These are phyloP conservation scores for Hypericum perforatum DNA, from an alignment of 345 rosid genomes.

Conservation along the genomic window DNA sequence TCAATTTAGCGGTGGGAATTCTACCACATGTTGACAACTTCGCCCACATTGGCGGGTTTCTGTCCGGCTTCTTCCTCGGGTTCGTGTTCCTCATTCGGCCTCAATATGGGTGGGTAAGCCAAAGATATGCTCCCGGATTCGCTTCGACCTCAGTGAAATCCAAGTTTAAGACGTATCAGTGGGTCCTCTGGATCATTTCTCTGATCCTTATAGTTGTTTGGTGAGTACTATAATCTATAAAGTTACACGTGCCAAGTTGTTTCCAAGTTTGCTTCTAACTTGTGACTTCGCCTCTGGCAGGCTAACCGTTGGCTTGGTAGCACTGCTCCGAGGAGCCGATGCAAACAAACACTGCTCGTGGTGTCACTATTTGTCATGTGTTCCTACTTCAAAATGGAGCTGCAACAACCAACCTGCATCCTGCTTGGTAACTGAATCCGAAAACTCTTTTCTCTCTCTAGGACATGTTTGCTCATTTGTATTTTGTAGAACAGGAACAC, in stretches of 20 bases:
- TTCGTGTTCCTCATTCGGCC: constrained; percentile 85
- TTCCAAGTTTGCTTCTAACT: not conserved
- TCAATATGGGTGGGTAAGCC: constrained; percentile 71
- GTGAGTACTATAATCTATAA: constrained; percentile 31
- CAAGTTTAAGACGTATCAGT: constrained; percentile 66
- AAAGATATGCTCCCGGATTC: constrained; percentile 29
- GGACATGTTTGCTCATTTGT: not conserved
- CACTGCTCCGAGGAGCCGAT: constrained; percentile 70
- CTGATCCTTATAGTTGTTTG: constrained; percentile 52
- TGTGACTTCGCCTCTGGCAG: constrained; percentile 24
- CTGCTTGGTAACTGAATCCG: constrained; percentile 48
- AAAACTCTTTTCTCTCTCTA: not conserved
- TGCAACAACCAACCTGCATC: constrained; percentile 53
- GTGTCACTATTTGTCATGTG: constrained; percentile 91
- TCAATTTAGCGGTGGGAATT: constrained; percentile 85
- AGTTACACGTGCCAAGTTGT: not conserved
- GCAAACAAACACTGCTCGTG: constrained; percentile 92
- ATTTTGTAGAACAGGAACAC: not conserved
- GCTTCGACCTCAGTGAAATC: constrained; percentile 19
- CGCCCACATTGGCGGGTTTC: constrained; percentile 94
- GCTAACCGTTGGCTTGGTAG: constrained; percentile 42
- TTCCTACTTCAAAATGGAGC: constrained; percentile 86
- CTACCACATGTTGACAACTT: constrained; percentile 97
- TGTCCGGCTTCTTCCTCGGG: constrained; percentile 79
- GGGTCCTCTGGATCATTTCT: constrained; percentile 64